phyloP scores from a whole-genome alignment of 208 protist species.

The Trypanosoma congolense region DNA sequence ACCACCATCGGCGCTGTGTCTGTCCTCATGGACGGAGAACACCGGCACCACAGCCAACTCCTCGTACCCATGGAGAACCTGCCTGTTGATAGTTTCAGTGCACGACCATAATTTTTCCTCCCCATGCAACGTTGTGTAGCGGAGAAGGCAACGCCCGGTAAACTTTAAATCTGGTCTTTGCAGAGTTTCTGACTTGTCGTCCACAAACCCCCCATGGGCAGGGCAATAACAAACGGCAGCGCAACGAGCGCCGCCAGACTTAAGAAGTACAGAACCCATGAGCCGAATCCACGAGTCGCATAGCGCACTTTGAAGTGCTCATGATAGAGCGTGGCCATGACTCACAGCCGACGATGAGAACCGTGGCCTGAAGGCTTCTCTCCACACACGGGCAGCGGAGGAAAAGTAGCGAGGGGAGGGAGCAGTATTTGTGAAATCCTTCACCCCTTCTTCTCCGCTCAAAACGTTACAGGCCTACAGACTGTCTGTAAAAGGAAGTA shows the following conservation, averaged over 20 bases:
- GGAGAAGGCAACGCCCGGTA: constrained; percentile 51
- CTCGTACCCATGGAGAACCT: constrained; percentile 29
- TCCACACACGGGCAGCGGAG: constrained; percentile 3
- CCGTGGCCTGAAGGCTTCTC: too few relatives aligned
- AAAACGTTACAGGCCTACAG: too few relatives aligned
- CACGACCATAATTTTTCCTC: constrained; percentile 76
- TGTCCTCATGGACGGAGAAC: constrained; percentile 52
- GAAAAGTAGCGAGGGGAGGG: constrained; percentile 9
- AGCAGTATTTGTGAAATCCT: too few relatives aligned
- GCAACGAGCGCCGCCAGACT: constrained; percentile 53
- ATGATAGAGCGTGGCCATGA: constrained; percentile 43
- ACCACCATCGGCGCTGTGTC: constrained; percentile 35
- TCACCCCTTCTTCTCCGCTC: too few relatives aligned
- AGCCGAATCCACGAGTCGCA: constrained; percentile 38
- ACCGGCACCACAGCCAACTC: constrained; percentile 40
- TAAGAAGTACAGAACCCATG: constrained; percentile 60
- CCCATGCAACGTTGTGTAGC: constrained; percentile 48
- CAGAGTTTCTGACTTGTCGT: constrained; percentile 44
- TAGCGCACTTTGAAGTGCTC: constrained; percentile 76
- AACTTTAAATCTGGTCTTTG: constrained; percentile 44
- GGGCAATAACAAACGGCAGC: constrained; percentile 51
- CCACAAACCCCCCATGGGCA: constrained; percentile 80
- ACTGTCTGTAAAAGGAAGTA: too few relatives aligned
- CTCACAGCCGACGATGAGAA: not conserved
- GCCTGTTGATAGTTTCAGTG: constrained; percentile 51